These are phyloP conservation scores for Trichosporon coremiiforme DNA, from an alignment of 1,284 basidiomycete species.

Conservation along the genomic window DNA sequence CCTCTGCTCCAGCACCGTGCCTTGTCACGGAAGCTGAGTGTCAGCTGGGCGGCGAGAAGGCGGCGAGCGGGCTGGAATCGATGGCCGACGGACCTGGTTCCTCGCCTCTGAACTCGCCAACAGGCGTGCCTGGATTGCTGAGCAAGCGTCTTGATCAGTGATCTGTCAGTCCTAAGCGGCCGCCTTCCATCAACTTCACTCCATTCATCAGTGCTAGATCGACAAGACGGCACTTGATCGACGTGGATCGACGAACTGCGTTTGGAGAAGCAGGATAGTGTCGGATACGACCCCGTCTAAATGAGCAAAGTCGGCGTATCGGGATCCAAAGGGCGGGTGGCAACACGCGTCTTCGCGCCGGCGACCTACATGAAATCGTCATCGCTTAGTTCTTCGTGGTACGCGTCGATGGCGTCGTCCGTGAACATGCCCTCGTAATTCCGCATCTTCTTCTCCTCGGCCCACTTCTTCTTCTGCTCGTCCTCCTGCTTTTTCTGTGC, in stretches of 20 bases:
- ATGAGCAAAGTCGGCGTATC: no score
- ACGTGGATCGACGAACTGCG: not conserved
- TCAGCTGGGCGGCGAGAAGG: no score
- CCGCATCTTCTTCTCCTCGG: conserved; percentile 51
- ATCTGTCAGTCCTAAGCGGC: not conserved
- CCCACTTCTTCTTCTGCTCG: conserved; percentile 54
- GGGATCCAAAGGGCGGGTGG: no score
- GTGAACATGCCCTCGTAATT: conserved; percentile 54
- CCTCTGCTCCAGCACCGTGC: not conserved
- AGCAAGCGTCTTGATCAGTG: not conserved
- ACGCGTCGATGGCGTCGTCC: conserved; percentile 49
- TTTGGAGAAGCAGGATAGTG: no score
- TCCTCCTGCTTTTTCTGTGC: conserved; percentile 40
- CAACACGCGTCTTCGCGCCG: no score
- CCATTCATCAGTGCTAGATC: not conserved
- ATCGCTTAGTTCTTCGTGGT: conserved; percentile 44
- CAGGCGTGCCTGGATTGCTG: not conserved
- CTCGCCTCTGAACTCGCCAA: not conserved
- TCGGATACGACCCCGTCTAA: no score
- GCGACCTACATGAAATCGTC: conserved; percentile 55
- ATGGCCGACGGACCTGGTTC: not conserved
- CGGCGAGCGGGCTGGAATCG: not conserved
- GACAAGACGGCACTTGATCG: not conserved
- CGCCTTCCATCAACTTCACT: not conserved
- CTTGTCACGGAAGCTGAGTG: not conserved